These are phyloP conservation scores for Kwoniella shivajii DNA, from an alignment of 1,284 basidiomycete genomes.

Conservation along the genomic window DNA sequence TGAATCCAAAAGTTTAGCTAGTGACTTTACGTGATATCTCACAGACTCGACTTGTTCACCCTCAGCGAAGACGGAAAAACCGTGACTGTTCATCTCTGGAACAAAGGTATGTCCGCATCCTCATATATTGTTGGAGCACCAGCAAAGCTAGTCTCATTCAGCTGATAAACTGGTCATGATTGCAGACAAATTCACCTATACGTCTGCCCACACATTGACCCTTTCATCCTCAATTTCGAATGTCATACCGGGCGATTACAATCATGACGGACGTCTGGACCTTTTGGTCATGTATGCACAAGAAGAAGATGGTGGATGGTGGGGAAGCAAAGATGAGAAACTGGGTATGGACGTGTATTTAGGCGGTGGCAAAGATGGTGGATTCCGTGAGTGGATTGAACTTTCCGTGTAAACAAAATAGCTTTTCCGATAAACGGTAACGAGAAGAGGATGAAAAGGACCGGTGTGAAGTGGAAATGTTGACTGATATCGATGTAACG, in stretches of 20 bases:
- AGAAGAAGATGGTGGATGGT: conserved; percentile 56
- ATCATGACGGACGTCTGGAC: conserved; percentile 87
- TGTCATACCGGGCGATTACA: conserved; percentile 88
- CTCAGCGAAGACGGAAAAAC: conserved; percentile 72
- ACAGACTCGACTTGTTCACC: conserved; percentile 71
- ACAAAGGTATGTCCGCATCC: conserved; percentile 64
- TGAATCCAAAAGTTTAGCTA: no score
- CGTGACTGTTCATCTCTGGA: conserved; percentile 77
- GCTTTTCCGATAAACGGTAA: no score
- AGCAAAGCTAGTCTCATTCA: no score
- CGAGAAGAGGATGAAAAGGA: no score
- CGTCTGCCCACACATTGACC: conserved; percentile 35
- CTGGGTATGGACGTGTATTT: conserved; percentile 71
- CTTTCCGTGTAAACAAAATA: no score
- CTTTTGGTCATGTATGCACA: conserved; percentile 78
- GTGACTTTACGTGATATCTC: no score
- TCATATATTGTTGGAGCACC: no score
- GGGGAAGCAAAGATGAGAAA: conserved; percentile 45
- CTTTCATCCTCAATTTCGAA: conserved; percentile 58
- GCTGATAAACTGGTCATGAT: no score
- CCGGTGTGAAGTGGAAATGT: no score
- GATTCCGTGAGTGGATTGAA: conserved; percentile 73
- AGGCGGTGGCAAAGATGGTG: conserved; percentile 62
- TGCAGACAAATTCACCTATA: conserved; percentile 56
- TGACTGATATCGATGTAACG: neutral